Percentiles rank a stretch among this genome's conserved stretches.
These are phyloP conservation scores for Allium cepa DNA, from an alignment of 106 monocot species.

Conservation along the genomic window DNA sequence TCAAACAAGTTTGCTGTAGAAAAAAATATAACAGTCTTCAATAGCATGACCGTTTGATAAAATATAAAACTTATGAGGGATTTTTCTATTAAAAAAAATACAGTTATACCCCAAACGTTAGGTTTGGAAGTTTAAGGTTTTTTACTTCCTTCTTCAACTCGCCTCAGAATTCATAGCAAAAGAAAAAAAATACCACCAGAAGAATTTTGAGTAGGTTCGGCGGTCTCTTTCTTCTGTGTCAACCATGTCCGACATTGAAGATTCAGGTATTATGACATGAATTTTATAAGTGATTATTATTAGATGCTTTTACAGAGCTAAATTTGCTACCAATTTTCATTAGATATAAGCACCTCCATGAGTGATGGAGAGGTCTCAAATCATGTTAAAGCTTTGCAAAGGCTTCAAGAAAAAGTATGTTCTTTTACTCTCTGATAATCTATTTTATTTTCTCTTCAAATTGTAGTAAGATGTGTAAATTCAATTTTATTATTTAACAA, in stretches of 20 bases:
- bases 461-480: not conserved
- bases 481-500: not conserved
- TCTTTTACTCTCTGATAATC: not conserved
- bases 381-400: conserved; percentile 52
- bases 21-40: too few species aligned
- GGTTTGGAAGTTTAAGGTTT: too few species aligned
- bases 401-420: conserved; percentile 62
- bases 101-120: too few species aligned
- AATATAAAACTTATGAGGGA: too few species aligned
- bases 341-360: conserved; percentile 11
- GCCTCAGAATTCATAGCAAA: too few species aligned
- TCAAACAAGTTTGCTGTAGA: too few species aligned
- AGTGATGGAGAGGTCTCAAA: conserved; percentile 17
- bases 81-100: too few species aligned
- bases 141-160: too few species aligned
- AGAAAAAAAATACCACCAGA: too few species aligned
- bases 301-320: not conserved
- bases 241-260: conserved; percentile 18
- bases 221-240: too few species aligned
- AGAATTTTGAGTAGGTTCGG: too few species aligned
- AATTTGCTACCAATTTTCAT: not conserved
- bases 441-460: not conserved
- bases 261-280: conserved; percentile 15
- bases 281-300: not conserved
- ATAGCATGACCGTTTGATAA: too few species aligned